These are phyloP conservation scores for Podaxis carcinomalis DNA, from an alignment of 768 basidiomycete genomes.

Conservation along the genomic window DNA sequence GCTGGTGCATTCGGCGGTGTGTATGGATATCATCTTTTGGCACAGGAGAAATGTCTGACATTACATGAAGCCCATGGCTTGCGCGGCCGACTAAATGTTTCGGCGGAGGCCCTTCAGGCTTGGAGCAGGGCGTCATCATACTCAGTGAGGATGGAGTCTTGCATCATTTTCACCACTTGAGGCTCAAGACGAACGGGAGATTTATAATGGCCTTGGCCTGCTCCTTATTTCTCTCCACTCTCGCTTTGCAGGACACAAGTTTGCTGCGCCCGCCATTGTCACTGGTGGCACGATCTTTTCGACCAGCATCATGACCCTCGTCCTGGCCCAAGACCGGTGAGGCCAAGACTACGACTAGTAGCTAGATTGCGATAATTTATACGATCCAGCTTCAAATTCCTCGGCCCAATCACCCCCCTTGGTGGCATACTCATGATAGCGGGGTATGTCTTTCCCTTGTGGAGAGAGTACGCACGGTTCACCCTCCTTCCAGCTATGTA, in stretches of 20 bases:
- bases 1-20: constrained; percentile 62
- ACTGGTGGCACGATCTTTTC: constrained; percentile 58
- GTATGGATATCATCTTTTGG: neutral
- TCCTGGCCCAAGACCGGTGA: constrained; percentile 44
- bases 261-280: constrained; percentile 65
- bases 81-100: constrained; percentile 39
- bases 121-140: constrained; percentile 64
- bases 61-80: constrained; percentile 47
- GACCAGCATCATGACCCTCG: constrained; percentile 53
- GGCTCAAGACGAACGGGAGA: constrained; percentile 29
- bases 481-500: constrained; percentile 11
- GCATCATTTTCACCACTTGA: neutral
- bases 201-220: constrained; percentile 66
- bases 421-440: constrained; percentile 64
- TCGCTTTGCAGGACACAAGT: constrained; percentile 52
- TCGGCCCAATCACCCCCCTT: constrained; percentile 67
- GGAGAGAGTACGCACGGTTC: neutral
- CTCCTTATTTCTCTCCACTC: constrained; percentile 61
- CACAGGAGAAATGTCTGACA: neutral
- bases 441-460: constrained; percentile 41
- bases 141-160: constrained; percentile 37
- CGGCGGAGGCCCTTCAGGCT: constrained; percentile 48
- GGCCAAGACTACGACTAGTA: neutral
- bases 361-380: neutral
- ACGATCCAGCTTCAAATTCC: constrained; percentile 32